Percentiles rank a stretch among this genome's conserved stretches.
Conservation (phyloP, 345 rosid species). For the Brassica incana region DNA sequence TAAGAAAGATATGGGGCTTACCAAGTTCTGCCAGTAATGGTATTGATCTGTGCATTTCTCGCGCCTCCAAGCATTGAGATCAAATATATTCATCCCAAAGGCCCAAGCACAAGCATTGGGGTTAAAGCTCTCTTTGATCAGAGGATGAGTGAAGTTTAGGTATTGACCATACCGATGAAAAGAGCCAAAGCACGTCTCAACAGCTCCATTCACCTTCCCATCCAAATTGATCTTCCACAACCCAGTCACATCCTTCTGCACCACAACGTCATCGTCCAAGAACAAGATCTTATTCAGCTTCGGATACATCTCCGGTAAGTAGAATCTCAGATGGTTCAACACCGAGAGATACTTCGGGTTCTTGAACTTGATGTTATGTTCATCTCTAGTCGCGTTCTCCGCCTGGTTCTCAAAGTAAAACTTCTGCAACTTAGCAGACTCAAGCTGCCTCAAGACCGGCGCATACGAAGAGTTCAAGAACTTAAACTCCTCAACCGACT, state of each 20-base stretch:
- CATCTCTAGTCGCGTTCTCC: slow-evolving; percentile 50
- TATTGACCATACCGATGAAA: slow-evolving; percentile 80
- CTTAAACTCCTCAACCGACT: slow-evolving; percentile 66
- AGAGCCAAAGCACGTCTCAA: slow-evolving; percentile 90
- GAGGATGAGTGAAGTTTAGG: slow-evolving; percentile 72
- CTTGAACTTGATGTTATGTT: slow-evolving; percentile 50
- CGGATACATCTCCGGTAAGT: slow-evolving; percentile 90
- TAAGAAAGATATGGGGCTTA: slow-evolving; percentile 29
- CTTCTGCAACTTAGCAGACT: slow-evolving; percentile 60
- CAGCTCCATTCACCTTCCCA: slow-evolving; percentile 95
- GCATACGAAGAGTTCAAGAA: slow-evolving; percentile 70
- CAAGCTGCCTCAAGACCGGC: slow-evolving; percentile 75
- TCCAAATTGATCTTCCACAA: slow-evolving; percentile 81
- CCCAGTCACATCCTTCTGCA: slow-evolving; percentile 84
- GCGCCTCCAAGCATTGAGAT: slow-evolving; percentile 88
- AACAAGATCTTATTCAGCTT: slow-evolving; percentile 76
- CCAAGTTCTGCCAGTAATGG: slow-evolving; percentile 74
- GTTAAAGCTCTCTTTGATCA: slow-evolving; percentile 66
- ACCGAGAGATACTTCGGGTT: slow-evolving; percentile 65
- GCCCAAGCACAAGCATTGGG: slow-evolving; percentile 96
- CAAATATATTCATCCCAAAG: slow-evolving; percentile 87
- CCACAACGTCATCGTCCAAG: slow-evolving; percentile 94
- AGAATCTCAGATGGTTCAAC: slow-evolving; percentile 81
- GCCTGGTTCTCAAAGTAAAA: slow-evolving; percentile 48
- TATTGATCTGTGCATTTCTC: slow-evolving; percentile 57